These are phyloP conservation scores for Perilla frutescens DNA, from an alignment of 257 asterid species.

Conservation along the genomic window DNA sequence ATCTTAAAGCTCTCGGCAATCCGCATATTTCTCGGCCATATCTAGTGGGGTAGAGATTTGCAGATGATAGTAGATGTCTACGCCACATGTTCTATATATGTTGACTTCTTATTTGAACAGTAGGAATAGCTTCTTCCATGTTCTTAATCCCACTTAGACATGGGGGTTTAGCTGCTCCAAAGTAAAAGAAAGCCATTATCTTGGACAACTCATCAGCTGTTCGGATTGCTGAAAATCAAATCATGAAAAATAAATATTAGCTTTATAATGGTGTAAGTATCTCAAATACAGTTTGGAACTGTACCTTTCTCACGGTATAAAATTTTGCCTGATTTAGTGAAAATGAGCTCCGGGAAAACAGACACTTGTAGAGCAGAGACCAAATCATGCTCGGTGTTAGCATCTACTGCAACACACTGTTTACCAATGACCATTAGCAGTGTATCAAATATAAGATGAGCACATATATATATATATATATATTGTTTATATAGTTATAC, in stretches of 20 bases:
- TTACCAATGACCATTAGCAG: slow-evolving; percentile 38
- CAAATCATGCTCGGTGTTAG: slow-evolving; percentile 73
- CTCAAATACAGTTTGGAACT: background rate
- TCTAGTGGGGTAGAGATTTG: background rate
- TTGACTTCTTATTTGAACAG: slow-evolving; percentile 36
- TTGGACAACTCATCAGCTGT: slow-evolving; percentile 88
- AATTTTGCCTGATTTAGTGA: slow-evolving; percentile 83
- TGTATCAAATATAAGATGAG: slow-evolving; percentile 22
- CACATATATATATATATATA: background rate
- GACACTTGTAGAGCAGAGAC: slow-evolving; percentile 77
- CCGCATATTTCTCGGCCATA: slow-evolving; percentile 2
- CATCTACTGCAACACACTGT: slow-evolving; percentile 91
- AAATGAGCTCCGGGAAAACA: slow-evolving; percentile 82
- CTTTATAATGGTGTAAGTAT: slow-evolving; percentile 12
- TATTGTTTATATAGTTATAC: background rate
- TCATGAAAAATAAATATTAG: background rate
- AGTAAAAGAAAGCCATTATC: slow-evolving; percentile 93
- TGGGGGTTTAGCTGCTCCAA: slow-evolving; percentile 89
- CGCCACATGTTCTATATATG: background rate
- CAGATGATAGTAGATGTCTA: background rate
- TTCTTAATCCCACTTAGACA: slow-evolving; percentile 50
- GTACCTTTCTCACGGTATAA: slow-evolving; percentile 88
- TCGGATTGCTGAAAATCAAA: slow-evolving; percentile 55
- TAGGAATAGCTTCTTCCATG: slow-evolving; percentile 68
- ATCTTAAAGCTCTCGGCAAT: background rate